Evolutionary conservation across 768 basidiomycete species (phyloP), one percentile per base, ranked within the genome.

Genomic region (Amanita rimosa): DNA sequence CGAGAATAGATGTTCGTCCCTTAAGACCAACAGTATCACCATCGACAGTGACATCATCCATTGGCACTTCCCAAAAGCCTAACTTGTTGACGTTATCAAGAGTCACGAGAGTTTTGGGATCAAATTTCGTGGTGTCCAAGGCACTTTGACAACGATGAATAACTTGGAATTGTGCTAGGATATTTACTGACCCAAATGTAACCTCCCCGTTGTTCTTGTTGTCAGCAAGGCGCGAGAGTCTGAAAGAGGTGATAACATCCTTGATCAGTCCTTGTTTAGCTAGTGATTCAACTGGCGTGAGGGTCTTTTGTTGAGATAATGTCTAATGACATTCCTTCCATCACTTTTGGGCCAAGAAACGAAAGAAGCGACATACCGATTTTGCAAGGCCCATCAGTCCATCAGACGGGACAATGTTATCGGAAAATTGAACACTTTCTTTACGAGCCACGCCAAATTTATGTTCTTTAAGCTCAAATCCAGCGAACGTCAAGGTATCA

Each of bases 11-110:
- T 16, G 83, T 85, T 57, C 85, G 85, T 45, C 74, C 73, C 13
- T 57, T 52, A 37, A 85, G 65, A 4, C 75, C 72, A 36, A 68
- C 58, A 56, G 73, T 68, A 29, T 64, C 52, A 19, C 81, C 83
- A 57, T 85, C 68, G 52, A 83, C 76, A 19, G 74, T 70, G 46
- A 83, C 67, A 11, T 69, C 69, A 51, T 76, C 75, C 61, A 92
- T 61, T 6, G 65, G 65, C 13, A 70, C 81, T 68, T 90, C 85
- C 91, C 90, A 93, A 70, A 91, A 93, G 34, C 88, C 87, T 21
- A 70, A 52, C 5, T 52, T 40, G 63, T 76, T 86, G 60, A 85
- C 76, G 55, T 87, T 89, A 46, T 63, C 56, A 44, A 89, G 49
- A 0, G 75, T 78, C 37, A 75, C 69, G 33, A 86, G 68, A 2